Evolutionary conservation across 257 asterid species (phyloP).

Genomic region (Asclepias syriaca): DNA sequence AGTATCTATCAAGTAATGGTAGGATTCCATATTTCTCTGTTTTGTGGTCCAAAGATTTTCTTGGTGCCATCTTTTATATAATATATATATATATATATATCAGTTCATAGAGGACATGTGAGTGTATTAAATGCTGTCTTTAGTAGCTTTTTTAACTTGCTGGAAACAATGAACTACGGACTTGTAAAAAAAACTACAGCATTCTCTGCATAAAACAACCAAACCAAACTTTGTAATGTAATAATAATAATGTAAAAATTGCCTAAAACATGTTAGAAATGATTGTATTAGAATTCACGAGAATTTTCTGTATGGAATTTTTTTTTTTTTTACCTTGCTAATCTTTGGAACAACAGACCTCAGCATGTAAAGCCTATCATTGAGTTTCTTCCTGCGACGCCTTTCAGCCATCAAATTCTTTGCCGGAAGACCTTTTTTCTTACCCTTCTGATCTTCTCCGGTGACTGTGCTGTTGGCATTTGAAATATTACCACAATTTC

Average conservation of each 20-base stretch:
- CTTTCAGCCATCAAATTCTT: conserved; percentile 97
- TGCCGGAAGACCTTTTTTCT: conserved; percentile 89
- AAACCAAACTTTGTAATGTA: conserved; percentile 11
- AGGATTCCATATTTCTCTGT: conserved; percentile 20
- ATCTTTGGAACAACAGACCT: conserved; percentile 95
- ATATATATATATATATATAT: conserved; percentile 29
- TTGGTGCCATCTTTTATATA: conserved; percentile 20
- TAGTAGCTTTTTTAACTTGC: conserved; percentile 35
- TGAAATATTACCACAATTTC: conserved; percentile 41
- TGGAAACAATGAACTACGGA: conserved; percentile 37
- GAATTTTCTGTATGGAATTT: conserved; percentile 22
- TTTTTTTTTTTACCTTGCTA: conserved; percentile 61
- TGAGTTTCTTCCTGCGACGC: conserved; percentile 92
- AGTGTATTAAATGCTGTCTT: conserved; percentile 68
- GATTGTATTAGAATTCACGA: conserved; percentile 20
- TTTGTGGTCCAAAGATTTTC: conserved; percentile 28
- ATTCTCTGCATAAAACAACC: conserved; percentile 32
- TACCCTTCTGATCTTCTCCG: conserved; percentile 52
- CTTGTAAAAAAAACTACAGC: conserved; percentile 24
- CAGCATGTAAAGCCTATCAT: conserved; percentile 89
- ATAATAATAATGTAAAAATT: not conserved
- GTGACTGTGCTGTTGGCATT: conserved; percentile 36
- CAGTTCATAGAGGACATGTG: conserved; percentile 85
- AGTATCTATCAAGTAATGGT: conserved; percentile 24
- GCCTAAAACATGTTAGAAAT: conserved; percentile 24